Conservation (phyloP, 129 eudicot species). For the Helianthus tuberosus region DNA sequence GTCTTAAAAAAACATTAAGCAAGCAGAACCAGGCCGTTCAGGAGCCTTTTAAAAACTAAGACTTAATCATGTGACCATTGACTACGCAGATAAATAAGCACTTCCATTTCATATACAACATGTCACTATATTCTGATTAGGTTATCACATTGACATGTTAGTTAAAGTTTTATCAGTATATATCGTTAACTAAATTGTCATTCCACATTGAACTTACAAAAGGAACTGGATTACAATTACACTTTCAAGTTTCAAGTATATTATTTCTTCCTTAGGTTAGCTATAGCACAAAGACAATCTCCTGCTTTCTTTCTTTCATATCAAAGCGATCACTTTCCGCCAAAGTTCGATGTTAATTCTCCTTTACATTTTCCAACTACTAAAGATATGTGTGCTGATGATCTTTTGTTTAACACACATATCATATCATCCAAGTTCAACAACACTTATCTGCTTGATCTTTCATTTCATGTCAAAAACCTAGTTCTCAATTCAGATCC, state of each 20-base stretch:
- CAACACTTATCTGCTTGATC: not conserved
- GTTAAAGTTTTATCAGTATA: too few relatives aligned
- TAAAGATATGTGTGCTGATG: not conserved
- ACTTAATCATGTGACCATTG: not conserved
- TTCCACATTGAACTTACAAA: constrained; percentile 7
- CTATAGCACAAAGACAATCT: not conserved
- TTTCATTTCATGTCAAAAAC: constrained; percentile 5
- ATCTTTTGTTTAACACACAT: not conserved
- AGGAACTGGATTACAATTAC: not conserved
- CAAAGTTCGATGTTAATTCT: constrained; percentile 11
- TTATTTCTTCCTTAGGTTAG: not conserved
- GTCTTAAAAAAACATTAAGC: constrained; percentile 8
- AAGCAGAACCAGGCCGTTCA: constrained; percentile 2
- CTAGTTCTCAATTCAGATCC: constrained; percentile 15
- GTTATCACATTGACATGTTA: not conserved
- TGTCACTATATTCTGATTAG: not conserved
- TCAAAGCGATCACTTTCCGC: not conserved
- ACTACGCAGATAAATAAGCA: not conserved
- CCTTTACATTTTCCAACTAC: not conserved
- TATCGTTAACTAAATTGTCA: not conserved
- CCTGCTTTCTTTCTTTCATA: not conserved
- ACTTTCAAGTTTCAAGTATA: not conserved
- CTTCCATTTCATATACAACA: constrained; percentile 1
- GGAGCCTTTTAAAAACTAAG: not conserved
- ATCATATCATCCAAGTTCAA: constrained; percentile 9